Evolutionary conservation across 148 eudicot genomes (phyloP), one percentile per base, ranked within the genome.

Genomic region (Rhododendron mucronatum): DNA sequence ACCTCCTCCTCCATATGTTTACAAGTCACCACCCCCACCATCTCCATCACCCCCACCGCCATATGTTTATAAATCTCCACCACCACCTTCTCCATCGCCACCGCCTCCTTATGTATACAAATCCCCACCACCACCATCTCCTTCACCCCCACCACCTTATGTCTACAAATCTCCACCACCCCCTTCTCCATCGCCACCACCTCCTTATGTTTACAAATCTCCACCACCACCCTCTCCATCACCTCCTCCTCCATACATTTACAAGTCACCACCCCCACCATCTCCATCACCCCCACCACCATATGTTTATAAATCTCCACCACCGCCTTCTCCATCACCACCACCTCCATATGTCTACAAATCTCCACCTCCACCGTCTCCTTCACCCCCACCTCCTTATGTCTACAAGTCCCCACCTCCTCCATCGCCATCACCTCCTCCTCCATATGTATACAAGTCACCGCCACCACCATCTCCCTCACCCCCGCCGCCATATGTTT

Each of bases 131-230:
- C 44, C 44, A 0, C 7, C 44, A 0, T 41, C 44, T 0, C 44
- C 44, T 0, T 41, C 44, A 41, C 44, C 44, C 0, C 44, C 44
- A 0, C 44, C 44, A 0, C 44, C 44, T 0, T 41, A 41, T 5
- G 44, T 41, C 0, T 41, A 41, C 44, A 41, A 41, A 5, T 41
- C 44, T 0, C 44, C 44, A 41, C 44, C 44, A 0, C 44, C 44
- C 0, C 44, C 44, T 0, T 41, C 44, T 5, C 44, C 44, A 0
- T 41, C 44, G 0, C 44, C 44, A 0, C 44, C 44, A 41, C 44
- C 44, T 0, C 44, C 44, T 5, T 41, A 41, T 41, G 44, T 41
- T 0, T 41, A 41, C 7, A 41, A 41, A 41, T 41, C 44, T 6
- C 44, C 44, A 41, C 44, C 44, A 0, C 44, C 44, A 6, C 44